Percentiles rank a stretch among this genome's conserved stretches.
These are phyloP conservation scores for Pseudotulostoma volvatum DNA, from an alignment of 495 filamentous ascomycete genomes.

Conservation along the genomic window DNA sequence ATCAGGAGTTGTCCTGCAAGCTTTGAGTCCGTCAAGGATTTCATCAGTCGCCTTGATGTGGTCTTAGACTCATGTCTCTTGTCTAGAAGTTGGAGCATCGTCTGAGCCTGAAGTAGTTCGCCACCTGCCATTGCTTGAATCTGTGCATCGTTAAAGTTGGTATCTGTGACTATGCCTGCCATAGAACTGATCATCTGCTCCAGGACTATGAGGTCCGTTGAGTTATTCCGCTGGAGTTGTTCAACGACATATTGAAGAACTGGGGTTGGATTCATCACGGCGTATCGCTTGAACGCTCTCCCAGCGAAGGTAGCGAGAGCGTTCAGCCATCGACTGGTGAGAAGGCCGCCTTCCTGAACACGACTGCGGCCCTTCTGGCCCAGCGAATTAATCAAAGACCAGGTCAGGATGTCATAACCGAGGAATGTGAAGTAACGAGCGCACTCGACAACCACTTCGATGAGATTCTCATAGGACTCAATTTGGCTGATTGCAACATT, in stretches of 20 bases:
- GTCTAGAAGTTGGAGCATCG: conserved; percentile 60
- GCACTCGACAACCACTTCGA: conserved; percentile 83
- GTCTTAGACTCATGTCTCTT: conserved; percentile 51
- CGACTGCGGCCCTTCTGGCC: conserved; percentile 60
- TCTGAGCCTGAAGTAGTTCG: conserved; percentile 58
- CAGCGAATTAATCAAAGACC: conserved; percentile 66
- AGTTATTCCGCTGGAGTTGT: conserved; percentile 64
- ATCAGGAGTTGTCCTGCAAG: conserved; percentile 68
- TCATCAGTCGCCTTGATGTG: conserved; percentile 62
- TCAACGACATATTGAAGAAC: conserved; percentile 77
- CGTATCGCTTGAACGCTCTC: conserved; percentile 64
- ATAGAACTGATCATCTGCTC: conserved; percentile 78
- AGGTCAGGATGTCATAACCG: conserved; percentile 83
- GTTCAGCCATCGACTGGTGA: conserved; percentile 79
- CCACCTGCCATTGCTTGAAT: conserved; percentile 77
- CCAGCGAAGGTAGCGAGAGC: conserved; percentile 74
- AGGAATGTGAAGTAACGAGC: conserved; percentile 83
- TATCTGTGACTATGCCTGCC: conserved; percentile 76
- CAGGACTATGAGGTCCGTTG: conserved; percentile 73
- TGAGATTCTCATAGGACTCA: conserved; percentile 81
- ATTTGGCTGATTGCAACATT: conserved; percentile 72
- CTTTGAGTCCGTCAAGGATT: conserved; percentile 50
- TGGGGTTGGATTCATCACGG: conserved; percentile 68
- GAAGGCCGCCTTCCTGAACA: conserved; percentile 65
- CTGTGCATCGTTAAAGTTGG: conserved; percentile 74